phyloP scores from a whole-genome alignment of 805 yeast species.

The Alloascoidea africana region DNA sequence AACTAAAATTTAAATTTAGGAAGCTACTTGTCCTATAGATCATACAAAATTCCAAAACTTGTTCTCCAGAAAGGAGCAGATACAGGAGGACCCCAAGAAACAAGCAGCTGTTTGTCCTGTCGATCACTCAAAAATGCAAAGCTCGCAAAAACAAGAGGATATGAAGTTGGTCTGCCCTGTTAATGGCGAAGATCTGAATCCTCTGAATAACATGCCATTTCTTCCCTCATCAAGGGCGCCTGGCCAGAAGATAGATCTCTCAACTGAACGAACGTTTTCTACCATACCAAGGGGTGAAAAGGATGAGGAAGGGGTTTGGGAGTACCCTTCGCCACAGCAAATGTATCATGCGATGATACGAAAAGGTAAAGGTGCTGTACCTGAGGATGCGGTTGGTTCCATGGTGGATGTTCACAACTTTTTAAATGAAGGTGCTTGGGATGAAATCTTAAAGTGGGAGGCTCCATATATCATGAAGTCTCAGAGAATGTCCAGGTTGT shows the following conservation, averaged over 20 bases:
- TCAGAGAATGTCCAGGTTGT: slow-evolving; percentile 54
- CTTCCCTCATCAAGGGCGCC: slow-evolving; percentile 53
- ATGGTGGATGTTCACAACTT: slow-evolving; percentile 98
- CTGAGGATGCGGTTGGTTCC: slow-evolving; percentile 89
- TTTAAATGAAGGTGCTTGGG: slow-evolving; percentile 96
- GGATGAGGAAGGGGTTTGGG: slow-evolving; percentile 73
- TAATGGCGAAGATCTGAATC: slow-evolving; percentile 33
- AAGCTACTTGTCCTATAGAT: slow-evolving; percentile 19
- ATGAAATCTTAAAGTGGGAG: slow-evolving; percentile 89
- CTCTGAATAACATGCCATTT: slow-evolving; percentile 81
- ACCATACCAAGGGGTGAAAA: slow-evolving; percentile 73
- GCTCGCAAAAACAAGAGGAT: slow-evolving; percentile 9
- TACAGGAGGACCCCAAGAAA: not conserved
- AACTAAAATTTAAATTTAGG: slow-evolving; percentile 1
- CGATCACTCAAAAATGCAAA: slow-evolving; percentile 14
- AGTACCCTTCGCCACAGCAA: slow-evolving; percentile 97
- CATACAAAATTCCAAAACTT: slow-evolving; percentile 15
- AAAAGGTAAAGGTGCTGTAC: slow-evolving; percentile 71
- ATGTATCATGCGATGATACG: slow-evolving; percentile 96
- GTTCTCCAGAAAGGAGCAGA: too few relatives aligned
- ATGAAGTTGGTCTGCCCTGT: slow-evolving; percentile 17
- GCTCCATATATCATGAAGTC: slow-evolving; percentile 41
- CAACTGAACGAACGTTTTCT: slow-evolving; percentile 74
- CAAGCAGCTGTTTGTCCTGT: slow-evolving; percentile 23
- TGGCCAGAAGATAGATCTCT: slow-evolving; percentile 65